Evolutionary conservation across 805 yeast genomes (phyloP).

Genomic region (Kregervanrija fluxuum): DNA sequence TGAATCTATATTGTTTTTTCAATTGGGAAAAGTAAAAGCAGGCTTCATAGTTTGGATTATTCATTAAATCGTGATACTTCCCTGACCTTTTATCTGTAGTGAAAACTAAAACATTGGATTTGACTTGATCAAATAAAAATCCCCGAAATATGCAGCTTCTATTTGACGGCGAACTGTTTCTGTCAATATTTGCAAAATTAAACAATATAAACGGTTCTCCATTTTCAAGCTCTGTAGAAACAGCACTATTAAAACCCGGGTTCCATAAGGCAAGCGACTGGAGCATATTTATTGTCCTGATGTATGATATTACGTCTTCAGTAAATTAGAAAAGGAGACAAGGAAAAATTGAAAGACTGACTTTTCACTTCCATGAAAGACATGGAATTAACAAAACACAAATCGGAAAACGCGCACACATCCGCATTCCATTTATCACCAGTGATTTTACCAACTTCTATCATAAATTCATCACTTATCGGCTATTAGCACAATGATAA

Average conservation of each 20-base stretch:
- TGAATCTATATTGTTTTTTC: slow-evolving; percentile 64
- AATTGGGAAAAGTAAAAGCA: slow-evolving; percentile 62
- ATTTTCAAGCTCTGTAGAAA: slow-evolving; percentile 37
- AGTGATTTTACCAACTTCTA: too few relatives aligned
- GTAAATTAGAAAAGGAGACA: background rate
- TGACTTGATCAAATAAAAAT: slow-evolving; percentile 62
- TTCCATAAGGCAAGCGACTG: slow-evolving; percentile 65
- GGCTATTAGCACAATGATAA: too few relatives aligned
- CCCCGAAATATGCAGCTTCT: slow-evolving; percentile 71
- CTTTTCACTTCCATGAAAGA: background rate
- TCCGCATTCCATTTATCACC: too few relatives aligned
- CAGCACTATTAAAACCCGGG: slow-evolving; percentile 51
- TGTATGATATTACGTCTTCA: background rate
- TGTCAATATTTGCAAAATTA: slow-evolving; percentile 62
- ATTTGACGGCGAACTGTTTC: slow-evolving; percentile 47
- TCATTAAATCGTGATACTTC: slow-evolving; percentile 47
- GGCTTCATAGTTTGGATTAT: slow-evolving; percentile 59
- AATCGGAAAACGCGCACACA: too few relatives aligned
- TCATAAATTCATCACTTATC: too few relatives aligned
- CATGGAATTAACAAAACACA: too few relatives aligned
- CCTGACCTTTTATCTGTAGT: slow-evolving; percentile 66
- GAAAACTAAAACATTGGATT: slow-evolving; percentile 60
- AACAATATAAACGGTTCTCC: slow-evolving; percentile 48
- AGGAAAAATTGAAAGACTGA: background rate
- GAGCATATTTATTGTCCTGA: slow-evolving; percentile 8